These are phyloP conservation scores for Chaetomiaceae sp. DNA, from an alignment of 2,329 filamentous ascomycete species.

Conservation along the genomic window DNA sequence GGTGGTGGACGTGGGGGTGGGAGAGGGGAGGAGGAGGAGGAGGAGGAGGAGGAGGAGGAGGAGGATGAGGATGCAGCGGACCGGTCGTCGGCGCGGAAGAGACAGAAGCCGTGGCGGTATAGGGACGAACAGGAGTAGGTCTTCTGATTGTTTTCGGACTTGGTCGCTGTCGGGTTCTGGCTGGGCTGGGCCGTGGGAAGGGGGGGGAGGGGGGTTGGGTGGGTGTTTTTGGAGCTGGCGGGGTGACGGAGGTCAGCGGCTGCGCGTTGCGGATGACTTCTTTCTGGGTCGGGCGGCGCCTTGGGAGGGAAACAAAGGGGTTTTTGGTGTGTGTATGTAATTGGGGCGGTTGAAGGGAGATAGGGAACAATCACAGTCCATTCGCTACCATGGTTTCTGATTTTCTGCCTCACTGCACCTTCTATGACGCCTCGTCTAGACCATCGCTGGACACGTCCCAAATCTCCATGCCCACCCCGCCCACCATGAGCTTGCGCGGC, in stretches of 20 bases:
- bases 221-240: background rate
- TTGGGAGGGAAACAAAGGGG: too few relatives aligned
- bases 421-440: background rate
- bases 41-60: constrained; percentile 9
- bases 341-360: too few relatives aligned
- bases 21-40: constrained; percentile 8
- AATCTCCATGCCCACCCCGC: constrained; percentile 42
- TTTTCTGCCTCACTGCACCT: background rate
- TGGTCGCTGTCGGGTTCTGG: background rate
- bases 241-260: too few relatives aligned
- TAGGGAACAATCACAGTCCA: background rate
- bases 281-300: too few relatives aligned
- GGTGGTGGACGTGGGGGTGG: too few relatives aligned
- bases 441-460: constrained; percentile 28
- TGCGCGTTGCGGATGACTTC: too few relatives aligned
- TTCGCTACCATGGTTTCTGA: background rate
- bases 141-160: constrained; percentile 2
- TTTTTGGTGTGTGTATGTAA: too few relatives aligned
- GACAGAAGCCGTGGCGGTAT: constrained; percentile 22
- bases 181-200: background rate
- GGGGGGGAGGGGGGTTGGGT: background rate
- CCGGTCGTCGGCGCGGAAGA: constrained; percentile 18
- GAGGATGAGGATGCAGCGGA: constrained; percentile 14
- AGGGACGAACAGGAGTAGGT: constrained; percentile 18
- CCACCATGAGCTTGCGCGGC: constrained; percentile 32